These are phyloP conservation scores for Cyberlindnera mycetangii DNA, from an alignment of 805 yeast species.

Conservation along the genomic window DNA sequence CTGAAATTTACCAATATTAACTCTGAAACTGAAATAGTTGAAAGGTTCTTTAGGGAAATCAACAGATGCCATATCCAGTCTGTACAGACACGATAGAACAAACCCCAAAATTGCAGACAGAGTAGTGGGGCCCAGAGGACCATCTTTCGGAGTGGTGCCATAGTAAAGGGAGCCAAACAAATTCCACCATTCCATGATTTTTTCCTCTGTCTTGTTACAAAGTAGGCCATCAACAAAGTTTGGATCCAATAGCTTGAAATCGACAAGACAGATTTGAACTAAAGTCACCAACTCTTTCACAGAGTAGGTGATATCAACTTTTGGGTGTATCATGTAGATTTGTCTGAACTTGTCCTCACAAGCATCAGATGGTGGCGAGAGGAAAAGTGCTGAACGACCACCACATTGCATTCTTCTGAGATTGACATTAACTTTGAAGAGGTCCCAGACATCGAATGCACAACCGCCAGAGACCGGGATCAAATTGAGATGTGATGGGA, in stretches of 20 bases:
- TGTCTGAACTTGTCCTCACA: conserved; percentile 79
- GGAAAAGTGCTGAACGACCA: conserved; percentile 75
- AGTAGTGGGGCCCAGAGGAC: conserved; percentile 59
- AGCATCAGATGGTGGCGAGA: conserved; percentile 72
- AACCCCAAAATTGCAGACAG: conserved; percentile 81
- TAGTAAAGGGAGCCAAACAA: conserved; percentile 54
- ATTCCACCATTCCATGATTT: conserved; percentile 80
- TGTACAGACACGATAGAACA: conserved; percentile 60
- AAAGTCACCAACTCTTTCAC: conserved; percentile 62
- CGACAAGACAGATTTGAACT: conserved; percentile 72
- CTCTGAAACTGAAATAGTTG: conserved; percentile 65
- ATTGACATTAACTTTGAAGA: conserved; percentile 71
- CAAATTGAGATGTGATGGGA: conserved; percentile 72
- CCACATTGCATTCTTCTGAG: conserved; percentile 76
- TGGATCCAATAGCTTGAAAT: conserved; percentile 71
- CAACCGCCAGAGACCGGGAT: conserved; percentile 65
- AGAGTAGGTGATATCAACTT: conserved; percentile 28
- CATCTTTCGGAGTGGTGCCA: conserved; percentile 41
- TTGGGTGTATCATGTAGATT: conserved; percentile 56
- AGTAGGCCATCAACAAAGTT: conserved; percentile 78
- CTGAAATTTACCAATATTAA: conserved; percentile 74
- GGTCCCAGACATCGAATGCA: conserved; percentile 44
- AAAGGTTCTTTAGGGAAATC: conserved; percentile 82
- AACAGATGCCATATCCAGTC: conserved; percentile 58
- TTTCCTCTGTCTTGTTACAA: conserved; percentile 73